Evolutionary conservation across 2,329 filamentous ascomycete species (phyloP), one percentile per base, ranked within the genome.

Genomic region (Aspergillus quadricinctus): DNA sequence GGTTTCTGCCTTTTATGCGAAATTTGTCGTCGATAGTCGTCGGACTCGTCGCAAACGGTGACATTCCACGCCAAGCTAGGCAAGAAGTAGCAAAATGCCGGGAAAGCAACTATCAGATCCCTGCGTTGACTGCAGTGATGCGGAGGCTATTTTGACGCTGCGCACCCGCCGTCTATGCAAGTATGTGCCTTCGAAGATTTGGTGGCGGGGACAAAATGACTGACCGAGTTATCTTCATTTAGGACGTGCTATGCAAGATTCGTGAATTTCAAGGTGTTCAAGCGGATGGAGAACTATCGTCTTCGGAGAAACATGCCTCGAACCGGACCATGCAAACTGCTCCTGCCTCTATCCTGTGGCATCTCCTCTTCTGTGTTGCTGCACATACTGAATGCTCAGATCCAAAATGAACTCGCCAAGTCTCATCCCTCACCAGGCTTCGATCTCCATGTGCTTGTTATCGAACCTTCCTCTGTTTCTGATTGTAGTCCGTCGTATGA

Each of bases 281-380:
- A 93, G 73, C 89, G 92, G 49, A 83, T 89, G 77, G 85, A 88
- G 63, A 80, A 80, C 43, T 89, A 87, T 68, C 79, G 82, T 48
- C 79, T 85, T 40, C 63, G 66, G 49, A 69, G 61, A 63, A 64
- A 66, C 51, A 57, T 64, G 8, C 65, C 74, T 23, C 72, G 74
- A 55, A 75, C 75, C 46, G 68, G 75, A 52, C 75, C 76, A 55
- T 77, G 75, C 62, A 83, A 75, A 64, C 83, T 96, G 49, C 77
- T 96, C 19, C 77, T 96, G 21, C 90, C 92, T 5, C 77, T 97
- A 1, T 96, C 92, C 0, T 87, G 91, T 66, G 93, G 94, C 0
- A 78, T 88, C 1, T 94, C 89, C 1, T 97, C 93, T 0, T 81
- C 88, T 14, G 83, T 86, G 14, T 78, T 99, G 46, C 79, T 96